Evolutionary conservation across 2,329 filamentous ascomycete species (phyloP), one percentile per base, ranked within the genome.

Genomic region (Ilyonectria destructans): DNA sequence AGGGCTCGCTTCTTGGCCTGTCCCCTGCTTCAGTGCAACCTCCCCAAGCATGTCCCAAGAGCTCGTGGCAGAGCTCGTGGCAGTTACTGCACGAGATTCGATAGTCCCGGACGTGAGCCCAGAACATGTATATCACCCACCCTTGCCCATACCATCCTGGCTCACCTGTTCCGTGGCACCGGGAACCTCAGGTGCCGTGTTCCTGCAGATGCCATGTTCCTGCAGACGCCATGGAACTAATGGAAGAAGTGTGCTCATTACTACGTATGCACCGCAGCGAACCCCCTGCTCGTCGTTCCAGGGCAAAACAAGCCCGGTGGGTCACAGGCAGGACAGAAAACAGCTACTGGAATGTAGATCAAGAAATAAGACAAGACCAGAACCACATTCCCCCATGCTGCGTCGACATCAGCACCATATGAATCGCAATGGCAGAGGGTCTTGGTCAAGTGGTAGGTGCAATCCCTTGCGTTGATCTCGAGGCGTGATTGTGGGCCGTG

Each of bases 401-500:
- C 33, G 26, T 57, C 57, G 61, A 43, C 62, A 43, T 35, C 56
- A 48, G 49, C 51, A 66, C 29, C 45, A 68, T 60, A 54, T 52
- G 56, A 58, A 64, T 72, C 51, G 58, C 71, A 70, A 73, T 75
- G 73, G 69, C 73, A 57, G 69, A 72, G 67, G 73, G 73, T 65
- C 61, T 69, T 2, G 73, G 73, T 57, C 73, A 75, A 74, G 73
- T 75, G 66, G 73, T 75, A 64, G 13, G 69, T 70, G 48, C 40
- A 45, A 19, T 45, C 10, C 58, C 51, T 48, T 15, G 19, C 33
- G 46, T 33, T 48, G 19, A 52, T 37, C 26, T 12, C 56, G 43
- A 49, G 29, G 2, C 8, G 35, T 21, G 26, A 6, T 19, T 21
- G 45, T 49, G 57, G 12, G 21, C 23, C 19, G 19, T 26, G n/a